phyloP scores from a whole-genome alignment of 108 stramenopile genomes.

The Nitzschia inconspicua region DNA sequence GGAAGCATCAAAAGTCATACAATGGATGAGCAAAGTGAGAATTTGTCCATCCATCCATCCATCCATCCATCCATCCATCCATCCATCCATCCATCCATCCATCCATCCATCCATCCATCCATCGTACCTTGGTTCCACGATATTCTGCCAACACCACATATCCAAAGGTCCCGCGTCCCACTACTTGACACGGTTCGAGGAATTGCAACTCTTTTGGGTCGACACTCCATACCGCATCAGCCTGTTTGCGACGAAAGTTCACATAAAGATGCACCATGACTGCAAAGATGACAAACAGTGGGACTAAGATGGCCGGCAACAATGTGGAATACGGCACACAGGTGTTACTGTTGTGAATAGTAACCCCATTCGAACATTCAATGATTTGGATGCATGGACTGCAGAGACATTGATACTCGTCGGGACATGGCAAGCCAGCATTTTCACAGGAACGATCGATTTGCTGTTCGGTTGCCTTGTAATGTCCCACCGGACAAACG shows the following conservation, averaged over 20 bases:
- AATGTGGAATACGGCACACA: slow-evolving; percentile 1
- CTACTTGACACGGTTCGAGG: slow-evolving; percentile 28
- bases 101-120: no score
- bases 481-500: slow-evolving; percentile 28
- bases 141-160: slow-evolving; percentile 42
- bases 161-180: slow-evolving; percentile 52
- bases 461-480: neutral
- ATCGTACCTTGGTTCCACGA: slow-evolving; percentile 47
- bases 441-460: slow-evolving; percentile 19
- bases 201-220: slow-evolving; percentile 48
- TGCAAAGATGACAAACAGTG: slow-evolving; percentile 14
- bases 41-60: no score
- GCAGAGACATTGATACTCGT: slow-evolving; percentile 28
- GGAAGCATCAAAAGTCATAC: no score
- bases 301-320: slow-evolving; percentile 6
- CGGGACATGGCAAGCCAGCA: slow-evolving; percentile 20
- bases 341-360: neutral
- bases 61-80: no score
- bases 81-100: no score
- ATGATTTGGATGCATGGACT: slow-evolving; percentile 12
- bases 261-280: slow-evolving; percentile 21
- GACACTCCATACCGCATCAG: slow-evolving; percentile 46
- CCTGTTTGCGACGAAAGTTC: slow-evolving; percentile 19
- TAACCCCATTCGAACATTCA: neutral
- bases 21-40: no score